A percentile compares a stretch with the other conserved stretches of the same genome.
Evolutionary conservation across 257 asterid genomes (phyloP).

Genomic region (Jacaranda mimosifolia): DNA sequence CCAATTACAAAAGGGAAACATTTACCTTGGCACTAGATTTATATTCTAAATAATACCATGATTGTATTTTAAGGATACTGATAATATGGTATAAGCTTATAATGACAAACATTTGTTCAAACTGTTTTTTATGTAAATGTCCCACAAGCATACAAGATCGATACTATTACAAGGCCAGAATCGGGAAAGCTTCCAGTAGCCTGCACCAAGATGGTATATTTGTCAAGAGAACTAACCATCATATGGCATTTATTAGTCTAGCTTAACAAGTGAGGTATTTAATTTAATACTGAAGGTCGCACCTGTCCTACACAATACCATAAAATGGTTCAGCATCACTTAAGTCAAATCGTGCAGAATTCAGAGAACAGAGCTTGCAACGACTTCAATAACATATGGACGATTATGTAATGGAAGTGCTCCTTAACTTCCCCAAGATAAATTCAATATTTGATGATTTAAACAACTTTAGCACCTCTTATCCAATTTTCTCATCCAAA

Average conservation of each 20-base stretch:
- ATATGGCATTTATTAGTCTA: neutral
- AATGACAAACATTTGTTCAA: no score
- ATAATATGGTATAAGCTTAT: neutral
- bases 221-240: neutral
- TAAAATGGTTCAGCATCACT: neutral
- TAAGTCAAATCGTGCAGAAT: neutral
- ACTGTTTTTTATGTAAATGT: neutral
- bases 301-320: neutral
- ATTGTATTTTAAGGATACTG: neutral
- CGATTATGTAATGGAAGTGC: neutral
- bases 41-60: neutral
- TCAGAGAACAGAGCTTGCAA: neutral
- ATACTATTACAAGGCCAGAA: neutral
- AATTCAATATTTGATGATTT: neutral
- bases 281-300: neutral
- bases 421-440: neutral
- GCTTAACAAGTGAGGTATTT: neutral
- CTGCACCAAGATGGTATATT: neutral
- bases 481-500: constrained; percentile 8
- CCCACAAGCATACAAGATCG: neutral
- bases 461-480: neutral
- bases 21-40: neutral
- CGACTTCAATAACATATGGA: neutral
- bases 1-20: neutral
- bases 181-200: neutral